Evolutionary conservation across 192 early-diverging fungal genomes (phyloP), one percentile per base, ranked within the genome.

Genomic region (Umbelopsis sp.): DNA sequence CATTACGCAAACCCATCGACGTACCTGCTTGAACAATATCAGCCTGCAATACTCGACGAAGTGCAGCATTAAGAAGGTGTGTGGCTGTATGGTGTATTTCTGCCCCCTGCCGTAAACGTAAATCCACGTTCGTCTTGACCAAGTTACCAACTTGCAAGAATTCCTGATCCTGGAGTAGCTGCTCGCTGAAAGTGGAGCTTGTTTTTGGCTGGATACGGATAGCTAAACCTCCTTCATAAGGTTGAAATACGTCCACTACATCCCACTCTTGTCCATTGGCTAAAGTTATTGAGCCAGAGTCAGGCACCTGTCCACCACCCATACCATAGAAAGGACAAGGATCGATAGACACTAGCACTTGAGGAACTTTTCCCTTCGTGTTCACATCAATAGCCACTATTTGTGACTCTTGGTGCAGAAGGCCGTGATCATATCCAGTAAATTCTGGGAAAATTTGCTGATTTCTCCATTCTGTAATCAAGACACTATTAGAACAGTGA

Each of bases 291-390:
- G 32, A 49, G 1, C 87, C 87, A 0, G 66, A 44, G 56, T 89
- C 87, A 26, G 85, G 72, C 24, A 77, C 81, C 62, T 89, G 87
- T 9, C 87, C 87, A 66, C 87, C 87, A 32, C 87, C 87, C 4
- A 84, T 72, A 0, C 85, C 85, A 51, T 89, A 89, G 66, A 89
- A 89, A 1, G 87, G 87, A 66, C 85, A 87, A 0, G 84, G 85
- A 68, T 86, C 81, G 36, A 89, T 81, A 0, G 84, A 74, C 22
- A 87, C 51, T 68, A 84, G 71, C 45, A 85, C 80, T 31, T 84
- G 66, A 1, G 78, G 75, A 1, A 73, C 77, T 14, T 77, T 77
- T 7, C 76, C 79, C 14, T 80, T 78, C 10, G 77, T 75, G 17
- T 70, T 51, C 0, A 69, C 67, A 36, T 79, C 74, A 17, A 72